phyloP scores from a whole-genome alignment of 164 flowering plant species.

The Buxus sempervirens region DNA sequence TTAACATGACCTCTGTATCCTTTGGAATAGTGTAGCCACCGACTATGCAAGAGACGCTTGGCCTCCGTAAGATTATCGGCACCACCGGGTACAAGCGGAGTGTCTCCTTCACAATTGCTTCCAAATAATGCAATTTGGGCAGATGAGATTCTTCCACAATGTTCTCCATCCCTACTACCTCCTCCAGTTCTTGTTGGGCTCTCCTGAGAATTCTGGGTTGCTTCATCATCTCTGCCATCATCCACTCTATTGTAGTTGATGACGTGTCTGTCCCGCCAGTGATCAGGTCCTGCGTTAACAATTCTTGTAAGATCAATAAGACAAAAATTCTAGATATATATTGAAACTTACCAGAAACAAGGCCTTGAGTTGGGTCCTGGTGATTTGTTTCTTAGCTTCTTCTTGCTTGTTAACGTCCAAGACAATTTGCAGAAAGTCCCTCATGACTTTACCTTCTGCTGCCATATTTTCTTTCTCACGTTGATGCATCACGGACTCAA shows the following conservation, averaged over 20 bases:
- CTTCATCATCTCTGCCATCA: slow-evolving; percentile 21
- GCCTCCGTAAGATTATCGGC: slow-evolving; percentile 12
- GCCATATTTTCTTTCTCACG: background rate
- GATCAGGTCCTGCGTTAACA: too few relatives aligned
- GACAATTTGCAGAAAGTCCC: slow-evolving; percentile 25
- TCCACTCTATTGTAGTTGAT: slow-evolving; percentile 18
- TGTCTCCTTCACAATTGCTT: too few relatives aligned
- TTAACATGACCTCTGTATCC: slow-evolving; percentile 20
- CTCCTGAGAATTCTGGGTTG: slow-evolving; percentile 19
- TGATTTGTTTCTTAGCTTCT: background rate
- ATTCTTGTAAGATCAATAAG: slow-evolving; percentile 24
- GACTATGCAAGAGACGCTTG: background rate
- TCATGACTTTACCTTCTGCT: background rate
- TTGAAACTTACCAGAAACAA: background rate
- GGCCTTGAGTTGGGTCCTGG: background rate
- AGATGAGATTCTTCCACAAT: too few relatives aligned
- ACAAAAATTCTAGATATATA: slow-evolving; percentile 1
- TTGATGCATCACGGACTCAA: background rate
- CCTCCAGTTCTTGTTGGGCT: slow-evolving; percentile 20
- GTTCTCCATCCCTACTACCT: slow-evolving; percentile 16
- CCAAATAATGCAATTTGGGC: too few relatives aligned
- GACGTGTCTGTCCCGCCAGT: too few relatives aligned
- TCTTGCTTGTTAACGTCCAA: slow-evolving; percentile 5
- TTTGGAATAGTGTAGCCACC: slow-evolving; percentile 28
- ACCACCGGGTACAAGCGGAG: too few relatives aligned